Evolutionary conservation across 176 grass and related monocot genomes (phyloP).

Genomic region (Calamus simplicifolius): DNA sequence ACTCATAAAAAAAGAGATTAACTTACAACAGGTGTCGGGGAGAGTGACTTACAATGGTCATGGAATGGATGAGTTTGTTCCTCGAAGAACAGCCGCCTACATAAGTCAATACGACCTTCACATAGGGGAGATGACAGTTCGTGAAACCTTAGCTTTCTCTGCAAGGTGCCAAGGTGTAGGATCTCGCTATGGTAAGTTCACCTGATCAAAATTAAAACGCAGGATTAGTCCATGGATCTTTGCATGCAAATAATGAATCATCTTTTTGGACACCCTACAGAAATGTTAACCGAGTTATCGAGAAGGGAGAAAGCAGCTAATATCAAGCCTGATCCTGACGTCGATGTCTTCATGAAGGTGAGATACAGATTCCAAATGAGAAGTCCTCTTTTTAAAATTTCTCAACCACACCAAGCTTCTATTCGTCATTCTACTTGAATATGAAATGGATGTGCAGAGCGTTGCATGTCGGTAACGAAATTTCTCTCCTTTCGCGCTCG

Average conservation of each 20-base stretch:
- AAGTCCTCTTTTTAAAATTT: too few species aligned
- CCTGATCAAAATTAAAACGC: too few species aligned
- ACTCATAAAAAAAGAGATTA: too few species aligned
- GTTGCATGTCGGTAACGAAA: too few species aligned
- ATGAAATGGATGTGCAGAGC: too few species aligned
- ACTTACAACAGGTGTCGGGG: conserved; percentile 31
- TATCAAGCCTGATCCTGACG: conserved; percentile 49
- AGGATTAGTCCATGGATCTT: too few species aligned
- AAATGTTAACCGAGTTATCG: conserved; percentile 55
- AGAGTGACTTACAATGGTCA: conserved; percentile 67
- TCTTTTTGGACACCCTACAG: conserved; percentile 15
- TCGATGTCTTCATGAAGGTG: conserved; percentile 68
- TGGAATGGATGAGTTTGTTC: conserved; percentile 61
- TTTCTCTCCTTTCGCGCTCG: not conserved
- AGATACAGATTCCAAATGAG: not conserved
- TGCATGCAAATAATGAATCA: not conserved
- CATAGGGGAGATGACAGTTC: conserved; percentile 72
- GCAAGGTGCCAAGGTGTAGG: conserved; percentile 61
- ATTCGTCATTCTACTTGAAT: too few species aligned
- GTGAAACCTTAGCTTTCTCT: conserved; percentile 67
- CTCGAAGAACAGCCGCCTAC: conserved; percentile 60
- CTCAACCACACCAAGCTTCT: too few species aligned
- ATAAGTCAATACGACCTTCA: conserved; percentile 72
- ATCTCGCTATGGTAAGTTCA: conserved; percentile 50
- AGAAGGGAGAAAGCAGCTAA: conserved; percentile 55